Base-by-base conservation (phyloP, 176 grass and related monocot species). In the Oryza officinalis region DNA sequence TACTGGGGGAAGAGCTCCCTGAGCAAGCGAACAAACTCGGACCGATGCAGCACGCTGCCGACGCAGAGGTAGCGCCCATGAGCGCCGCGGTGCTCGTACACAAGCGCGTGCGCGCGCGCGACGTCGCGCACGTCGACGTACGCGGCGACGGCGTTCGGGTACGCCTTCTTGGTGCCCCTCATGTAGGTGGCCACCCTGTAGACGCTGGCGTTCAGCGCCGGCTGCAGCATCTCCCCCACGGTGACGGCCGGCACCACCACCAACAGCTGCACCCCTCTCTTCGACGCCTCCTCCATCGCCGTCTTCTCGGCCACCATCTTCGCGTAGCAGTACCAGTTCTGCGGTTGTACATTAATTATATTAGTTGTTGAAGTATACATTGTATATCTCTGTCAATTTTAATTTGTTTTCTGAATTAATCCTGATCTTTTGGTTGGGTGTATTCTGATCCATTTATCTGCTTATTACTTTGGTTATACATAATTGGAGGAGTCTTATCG, bases 321-420 rank as follows among this genome's bases (percentile, higher is more conserved):
- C 0, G 81, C 71, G 8, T 47, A 75, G 60, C 71, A 75, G 27
- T 83, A 83, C 5, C 46, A 66, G 28, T 83, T 83, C 81, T 83
- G 60, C 1, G 5, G 32, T 32, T 5, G 33, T 35, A 35, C 33
- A 35, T 35, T 35, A 35, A 7, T 67, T 20, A 11, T 13, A 35
- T 35, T 35, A 35, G 33, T 35, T 35, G 33, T 35, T 35, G 33
- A 35, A 35, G 33, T 35, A 35, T 33, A 35, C 33, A 35, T 35
- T 6, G 33, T 5, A 35, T 35, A 35, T 35, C 33, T 35, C 33
- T 35, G 5, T 35, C 33, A 35, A 35, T 5, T 35, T n/a, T n/a
- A n/a, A n/a, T n/a, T 35, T 6, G 33, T 35, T 35, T 35, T 35
- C 33, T 35, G 33, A 35, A 35, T 35, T 6, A 35, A 6, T 35